These are phyloP conservation scores for Pulveroboletus sp. DNA, from an alignment of 768 basidiomycete species.

Conservation along the genomic window DNA sequence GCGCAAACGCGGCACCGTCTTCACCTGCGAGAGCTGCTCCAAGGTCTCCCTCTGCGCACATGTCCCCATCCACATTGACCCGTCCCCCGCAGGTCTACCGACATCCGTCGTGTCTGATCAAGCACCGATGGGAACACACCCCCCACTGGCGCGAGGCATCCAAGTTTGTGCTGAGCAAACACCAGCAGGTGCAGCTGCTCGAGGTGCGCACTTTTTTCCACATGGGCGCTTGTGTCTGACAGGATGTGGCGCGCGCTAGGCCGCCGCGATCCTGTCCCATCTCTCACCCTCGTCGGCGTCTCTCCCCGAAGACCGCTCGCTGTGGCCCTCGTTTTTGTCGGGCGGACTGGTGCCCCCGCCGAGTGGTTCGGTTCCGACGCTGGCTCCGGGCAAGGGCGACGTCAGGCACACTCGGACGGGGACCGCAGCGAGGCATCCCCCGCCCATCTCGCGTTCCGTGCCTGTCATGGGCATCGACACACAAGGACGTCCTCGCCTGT, in stretches of 20 bases:
- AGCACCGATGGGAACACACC: slow-evolving; percentile 98
- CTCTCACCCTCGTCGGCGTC: slow-evolving; percentile 68
- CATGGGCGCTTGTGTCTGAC: too few species aligned
- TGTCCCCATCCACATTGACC: background rate
- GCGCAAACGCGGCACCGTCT: slow-evolving; percentile 83
- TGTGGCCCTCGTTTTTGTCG: slow-evolving; percentile 85
- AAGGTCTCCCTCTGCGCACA: slow-evolving; percentile 54
- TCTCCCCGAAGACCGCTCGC: slow-evolving; percentile 88
- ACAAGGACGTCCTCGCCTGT: slow-evolving; percentile 57
- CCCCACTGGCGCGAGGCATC: slow-evolving; percentile 94
- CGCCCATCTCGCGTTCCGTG: slow-evolving; percentile 51
- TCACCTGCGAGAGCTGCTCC: slow-evolving; percentile 91
- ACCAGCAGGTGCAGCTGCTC: slow-evolving; percentile 95
- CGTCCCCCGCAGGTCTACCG: slow-evolving; percentile 63
- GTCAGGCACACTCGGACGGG: slow-evolving; percentile 13
- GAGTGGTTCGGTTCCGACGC: slow-evolving; percentile 3
- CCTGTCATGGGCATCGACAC: slow-evolving; percentile 52
- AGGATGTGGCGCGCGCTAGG: slow-evolving; percentile 42
- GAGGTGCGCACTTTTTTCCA: slow-evolving; percentile 52
- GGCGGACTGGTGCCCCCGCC: slow-evolving; percentile 65
- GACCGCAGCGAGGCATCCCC: slow-evolving; percentile 1
- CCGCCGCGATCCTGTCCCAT: slow-evolving; percentile 92
- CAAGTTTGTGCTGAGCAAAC: slow-evolving; percentile 89
- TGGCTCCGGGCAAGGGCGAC: slow-evolving; percentile 4
- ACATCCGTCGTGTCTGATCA: slow-evolving; percentile 93